Conservation (phyloP, 2,329 filamentous ascomycete species). For the Trichoderma aggressivum region DNA sequence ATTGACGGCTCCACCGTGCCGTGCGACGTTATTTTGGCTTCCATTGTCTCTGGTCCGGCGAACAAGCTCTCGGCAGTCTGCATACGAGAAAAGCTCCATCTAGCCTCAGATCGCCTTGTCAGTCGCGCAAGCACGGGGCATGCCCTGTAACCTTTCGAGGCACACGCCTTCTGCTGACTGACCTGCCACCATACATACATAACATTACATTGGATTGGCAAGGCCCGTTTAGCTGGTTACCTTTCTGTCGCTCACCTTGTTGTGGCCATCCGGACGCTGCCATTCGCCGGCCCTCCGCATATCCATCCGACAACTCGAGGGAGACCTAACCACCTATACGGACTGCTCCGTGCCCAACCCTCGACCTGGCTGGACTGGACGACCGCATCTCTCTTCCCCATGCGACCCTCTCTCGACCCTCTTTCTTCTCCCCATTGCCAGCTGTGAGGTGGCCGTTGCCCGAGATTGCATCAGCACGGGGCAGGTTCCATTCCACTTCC, state of each 20-base stretch:
- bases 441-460: slow-evolving; percentile 17
- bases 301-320: slow-evolving; percentile 1
- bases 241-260: slow-evolving; percentile 10
- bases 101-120: slow-evolving; percentile 2
- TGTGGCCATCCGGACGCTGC: slow-evolving; percentile 7
- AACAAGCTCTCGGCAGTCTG: slow-evolving; percentile 5
- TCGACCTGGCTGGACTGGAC: neutral
- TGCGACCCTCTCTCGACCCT: slow-evolving; percentile 13
- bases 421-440: slow-evolving; percentile 1
- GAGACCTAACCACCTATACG: neutral
- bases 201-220: slow-evolving; percentile 7
- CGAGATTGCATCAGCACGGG: slow-evolving; percentile 20
- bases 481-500: slow-evolving; percentile 20
- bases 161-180: slow-evolving; percentile 11
- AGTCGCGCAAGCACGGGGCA: slow-evolving; percentile 6
- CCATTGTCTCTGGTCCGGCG: neutral
- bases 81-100: slow-evolving; percentile 8
- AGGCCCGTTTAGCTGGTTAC: slow-evolving; percentile 10
- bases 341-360: neutral
- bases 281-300: slow-evolving; percentile 14
- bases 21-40: slow-evolving; percentile 14
- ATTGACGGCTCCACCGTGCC: slow-evolving; percentile 6
- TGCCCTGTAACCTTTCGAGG: slow-evolving; percentile 14
- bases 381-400: slow-evolving; percentile 9
- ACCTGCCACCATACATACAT: slow-evolving; percentile 4